phyloP scores from a whole-genome alignment of 2,329 filamentous ascomycete genomes.

The Phaeomoniella chlamydospora region DNA sequence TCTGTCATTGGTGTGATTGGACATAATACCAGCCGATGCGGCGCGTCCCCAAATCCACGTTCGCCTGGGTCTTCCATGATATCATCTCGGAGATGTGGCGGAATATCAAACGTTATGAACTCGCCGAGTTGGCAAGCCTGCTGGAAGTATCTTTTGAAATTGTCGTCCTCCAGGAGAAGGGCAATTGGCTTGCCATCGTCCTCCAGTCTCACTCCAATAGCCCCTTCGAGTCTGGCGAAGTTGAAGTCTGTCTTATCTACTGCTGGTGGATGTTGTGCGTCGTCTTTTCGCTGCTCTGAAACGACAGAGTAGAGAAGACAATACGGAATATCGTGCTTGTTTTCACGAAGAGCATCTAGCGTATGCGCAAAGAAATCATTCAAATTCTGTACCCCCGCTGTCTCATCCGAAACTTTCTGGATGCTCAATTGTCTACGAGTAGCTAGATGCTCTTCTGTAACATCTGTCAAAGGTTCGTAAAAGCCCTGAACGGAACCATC shows the following conservation, averaged over 20 bases:
- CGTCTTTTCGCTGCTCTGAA: constrained; percentile 53
- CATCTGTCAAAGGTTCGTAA: constrained; percentile 71
- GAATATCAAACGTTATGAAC: constrained; percentile 53
- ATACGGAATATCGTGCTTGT: constrained; percentile 63
- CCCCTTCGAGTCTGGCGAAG: constrained; percentile 53
- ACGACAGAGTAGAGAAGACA: constrained; percentile 61
- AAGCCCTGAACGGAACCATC: constrained; percentile 62
- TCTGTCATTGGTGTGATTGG: constrained; percentile 65
- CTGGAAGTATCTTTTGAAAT: constrained; percentile 65
- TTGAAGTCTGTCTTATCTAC: constrained; percentile 47
- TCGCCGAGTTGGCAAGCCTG: constrained; percentile 55
- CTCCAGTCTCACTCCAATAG: constrained; percentile 50
- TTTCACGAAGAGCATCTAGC: constrained; percentile 53
- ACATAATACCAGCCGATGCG: constrained; percentile 57
- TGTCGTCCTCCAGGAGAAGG: constrained; percentile 53
- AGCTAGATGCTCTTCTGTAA: constrained; percentile 62
- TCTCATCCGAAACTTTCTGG: constrained; percentile 62
- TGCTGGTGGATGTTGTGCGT: constrained; percentile 57
- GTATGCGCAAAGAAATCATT: constrained; percentile 62
- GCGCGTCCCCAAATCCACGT: constrained; percentile 58
- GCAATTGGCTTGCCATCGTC: constrained; percentile 53
- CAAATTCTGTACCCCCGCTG: constrained; percentile 56
- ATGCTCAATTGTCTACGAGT: constrained; percentile 68
- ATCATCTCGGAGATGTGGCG: constrained; percentile 48
- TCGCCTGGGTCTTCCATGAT: constrained; percentile 54